phyloP scores from a whole-genome alignment of 2,329 filamentous ascomycete species.

The Pseudopyrenochaeta lycopersici region DNA sequence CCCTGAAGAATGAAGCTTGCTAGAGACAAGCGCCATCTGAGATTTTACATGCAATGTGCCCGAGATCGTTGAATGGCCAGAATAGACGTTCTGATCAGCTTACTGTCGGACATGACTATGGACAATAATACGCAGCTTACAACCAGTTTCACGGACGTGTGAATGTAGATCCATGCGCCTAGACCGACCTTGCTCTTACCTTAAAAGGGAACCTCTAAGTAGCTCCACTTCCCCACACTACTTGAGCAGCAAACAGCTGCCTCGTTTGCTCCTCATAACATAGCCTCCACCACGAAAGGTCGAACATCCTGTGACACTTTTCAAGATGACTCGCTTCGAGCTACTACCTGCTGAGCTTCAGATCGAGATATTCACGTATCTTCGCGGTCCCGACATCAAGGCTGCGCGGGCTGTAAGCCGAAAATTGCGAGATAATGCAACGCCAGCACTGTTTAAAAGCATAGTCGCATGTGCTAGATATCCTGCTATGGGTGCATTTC shows the following conservation, averaged over 20 bases:
- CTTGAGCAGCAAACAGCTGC: slow-evolving; percentile 8
- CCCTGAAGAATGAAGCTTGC: no score
- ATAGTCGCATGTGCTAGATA: slow-evolving; percentile 40
- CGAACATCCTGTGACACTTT: background rate
- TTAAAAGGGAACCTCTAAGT: background rate
- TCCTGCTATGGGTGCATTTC: slow-evolving; percentile 36
- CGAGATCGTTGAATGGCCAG: no score
- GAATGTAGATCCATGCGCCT: no score
- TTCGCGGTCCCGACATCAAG: slow-evolving; percentile 33
- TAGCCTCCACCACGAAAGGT: background rate
- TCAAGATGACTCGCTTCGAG: slow-evolving; percentile 14
- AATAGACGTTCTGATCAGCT: no score
- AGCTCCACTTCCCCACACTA: background rate
- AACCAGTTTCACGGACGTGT: background rate
- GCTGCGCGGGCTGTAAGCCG: slow-evolving; percentile 28
- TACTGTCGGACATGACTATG: no score
- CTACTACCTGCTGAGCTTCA: slow-evolving; percentile 39
- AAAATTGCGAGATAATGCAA: slow-evolving; percentile 32
- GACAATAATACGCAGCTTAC: no score
- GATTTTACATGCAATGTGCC: no score
- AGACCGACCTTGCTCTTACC: background rate
- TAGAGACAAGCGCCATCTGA: no score
- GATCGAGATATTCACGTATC: slow-evolving; percentile 37
- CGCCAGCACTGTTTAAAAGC: slow-evolving; percentile 33
- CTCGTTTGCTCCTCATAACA: background rate